Evolutionary conservation across 2,329 filamentous ascomycete genomes (phyloP).

Genomic region (Hypoxylon sp.): DNA sequence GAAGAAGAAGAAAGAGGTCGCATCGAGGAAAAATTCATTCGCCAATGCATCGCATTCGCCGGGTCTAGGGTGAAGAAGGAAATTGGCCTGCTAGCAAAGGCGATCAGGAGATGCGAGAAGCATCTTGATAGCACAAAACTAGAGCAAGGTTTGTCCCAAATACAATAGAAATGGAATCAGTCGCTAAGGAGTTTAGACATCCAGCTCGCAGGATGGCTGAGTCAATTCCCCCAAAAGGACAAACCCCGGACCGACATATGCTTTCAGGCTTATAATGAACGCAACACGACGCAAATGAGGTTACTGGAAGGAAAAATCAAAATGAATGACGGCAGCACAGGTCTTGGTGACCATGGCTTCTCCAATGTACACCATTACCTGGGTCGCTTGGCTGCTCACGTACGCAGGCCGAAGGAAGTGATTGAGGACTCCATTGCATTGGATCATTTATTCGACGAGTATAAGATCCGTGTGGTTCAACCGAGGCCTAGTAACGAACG

Average conservation of each 20-base stretch:
- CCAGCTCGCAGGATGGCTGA: constrained; percentile 37
- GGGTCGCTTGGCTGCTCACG: constrained; percentile 62
- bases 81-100: constrained; percentile 1
- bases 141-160: constrained; percentile 31
- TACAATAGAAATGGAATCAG: neutral
- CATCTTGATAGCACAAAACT: neutral
- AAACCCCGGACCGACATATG: constrained; percentile 28
- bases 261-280: constrained; percentile 33
- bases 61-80: constrained; percentile 22
- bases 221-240: constrained; percentile 6
- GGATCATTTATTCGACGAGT: constrained; percentile 53
- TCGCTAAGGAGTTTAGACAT: constrained; percentile 25
- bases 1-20: neutral
- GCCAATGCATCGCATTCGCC: constrained; percentile 40
- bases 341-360: constrained; percentile 46
- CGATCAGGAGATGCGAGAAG: constrained; percentile 5
- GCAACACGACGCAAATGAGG: constrained; percentile 29
- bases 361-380: constrained; percentile 58
- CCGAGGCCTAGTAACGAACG: constrained; percentile 6
- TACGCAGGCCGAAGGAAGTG: constrained; percentile 58
- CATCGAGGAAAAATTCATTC: constrained; percentile 42
- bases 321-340: neutral
- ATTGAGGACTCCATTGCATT: constrained; percentile 54
- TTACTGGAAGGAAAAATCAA: constrained; percentile 7
- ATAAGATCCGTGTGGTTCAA: constrained; percentile 48